phyloP scores from a whole-genome alignment of 2,329 filamentous ascomycete species.

The Septoria petroselini region DNA sequence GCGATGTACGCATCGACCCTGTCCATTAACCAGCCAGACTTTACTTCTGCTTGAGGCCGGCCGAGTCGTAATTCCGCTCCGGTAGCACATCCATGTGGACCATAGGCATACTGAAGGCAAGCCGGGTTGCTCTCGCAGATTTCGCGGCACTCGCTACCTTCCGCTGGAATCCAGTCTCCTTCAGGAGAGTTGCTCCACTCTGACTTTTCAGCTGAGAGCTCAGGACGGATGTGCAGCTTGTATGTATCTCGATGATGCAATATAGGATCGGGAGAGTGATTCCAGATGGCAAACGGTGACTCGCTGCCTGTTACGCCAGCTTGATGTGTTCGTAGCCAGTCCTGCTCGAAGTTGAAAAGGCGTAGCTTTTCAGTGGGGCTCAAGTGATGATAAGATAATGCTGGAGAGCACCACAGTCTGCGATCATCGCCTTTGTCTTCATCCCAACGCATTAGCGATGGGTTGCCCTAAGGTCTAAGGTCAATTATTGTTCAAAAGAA shows the following conservation, averaged over 20 bases:
- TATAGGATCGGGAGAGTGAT: constrained; percentile 18
- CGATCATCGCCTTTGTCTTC: constrained; percentile 23
- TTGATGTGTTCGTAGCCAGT: constrained; percentile 24
- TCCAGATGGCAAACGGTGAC: constrained; percentile 8
- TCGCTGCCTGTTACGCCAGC: neutral
- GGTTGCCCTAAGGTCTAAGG: constrained; percentile 32
- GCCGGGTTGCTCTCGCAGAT: constrained; percentile 24
- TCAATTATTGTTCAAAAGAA: too few relatives aligned
- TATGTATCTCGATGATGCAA: constrained; percentile 35
- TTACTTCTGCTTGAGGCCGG: constrained; percentile 13
- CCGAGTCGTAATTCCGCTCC: constrained; percentile 25
- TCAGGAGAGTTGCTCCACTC: constrained; percentile 34
- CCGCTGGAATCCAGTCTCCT: constrained; percentile 16
- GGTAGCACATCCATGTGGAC: constrained; percentile 26
- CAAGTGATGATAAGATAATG: constrained; percentile 40
- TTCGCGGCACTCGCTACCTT: constrained; percentile 27
- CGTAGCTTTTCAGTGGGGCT: constrained; percentile 27
- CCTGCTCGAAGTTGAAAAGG: constrained; percentile 35
- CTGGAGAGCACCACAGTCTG: constrained; percentile 45
- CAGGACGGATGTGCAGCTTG: constrained; percentile 29
- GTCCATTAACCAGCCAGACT: constrained; percentile 30
- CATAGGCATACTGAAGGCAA: constrained; percentile 32
- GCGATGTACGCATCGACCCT: constrained; percentile 25
- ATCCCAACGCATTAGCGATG: constrained; percentile 40
- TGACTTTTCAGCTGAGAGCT: constrained; percentile 20